Percentiles rank a stretch among this genome's conserved stretches.
Conservation (phyloP, 2,329 filamentous ascomycete species). For the Fusarium sororula region DNA sequence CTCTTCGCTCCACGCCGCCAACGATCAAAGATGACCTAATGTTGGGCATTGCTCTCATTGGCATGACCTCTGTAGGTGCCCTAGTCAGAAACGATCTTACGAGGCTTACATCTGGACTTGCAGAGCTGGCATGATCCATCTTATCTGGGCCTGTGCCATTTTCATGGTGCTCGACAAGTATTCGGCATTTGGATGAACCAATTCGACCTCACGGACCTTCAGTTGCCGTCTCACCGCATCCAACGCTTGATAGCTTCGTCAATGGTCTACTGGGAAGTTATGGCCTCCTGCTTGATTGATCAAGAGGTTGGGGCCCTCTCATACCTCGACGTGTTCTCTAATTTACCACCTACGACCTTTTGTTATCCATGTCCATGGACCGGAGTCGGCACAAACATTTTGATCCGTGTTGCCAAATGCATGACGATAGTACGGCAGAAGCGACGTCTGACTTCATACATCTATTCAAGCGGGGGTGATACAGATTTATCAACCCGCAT, state of each 20-base stretch:
- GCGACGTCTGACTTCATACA: background rate
- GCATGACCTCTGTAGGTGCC: slow-evolving; percentile 26
- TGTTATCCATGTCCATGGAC: slow-evolving; percentile 25
- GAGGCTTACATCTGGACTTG: background rate
- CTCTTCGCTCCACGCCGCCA: no score
- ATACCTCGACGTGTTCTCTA: slow-evolving; percentile 13
- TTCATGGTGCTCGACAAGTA: slow-evolving; percentile 13
- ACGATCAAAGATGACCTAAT: slow-evolving; percentile 17
- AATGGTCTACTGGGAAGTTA: slow-evolving; percentile 33
- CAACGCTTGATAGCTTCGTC: slow-evolving; percentile 20
- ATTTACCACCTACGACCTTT: background rate
- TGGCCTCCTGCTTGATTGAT: slow-evolving; percentile 24
- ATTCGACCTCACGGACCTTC: background rate
- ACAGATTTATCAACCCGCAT: no score
- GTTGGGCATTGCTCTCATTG: slow-evolving; percentile 15
- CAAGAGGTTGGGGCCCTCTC: slow-evolving; percentile 7
- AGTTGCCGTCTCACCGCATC: background rate
- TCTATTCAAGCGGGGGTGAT: accelerated
- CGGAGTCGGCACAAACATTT: slow-evolving; percentile 7
- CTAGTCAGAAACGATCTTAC: accelerated
- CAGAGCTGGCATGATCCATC: slow-evolving; percentile 28
- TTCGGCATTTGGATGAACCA: slow-evolving; percentile 17
- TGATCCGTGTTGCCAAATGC: slow-evolving; percentile 10
- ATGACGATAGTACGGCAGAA: background rate
- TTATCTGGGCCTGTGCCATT: slow-evolving; percentile 7